Conservation (phyloP, 768 basidiomycete genomes). For the Lactarius deliciosus region DNA sequence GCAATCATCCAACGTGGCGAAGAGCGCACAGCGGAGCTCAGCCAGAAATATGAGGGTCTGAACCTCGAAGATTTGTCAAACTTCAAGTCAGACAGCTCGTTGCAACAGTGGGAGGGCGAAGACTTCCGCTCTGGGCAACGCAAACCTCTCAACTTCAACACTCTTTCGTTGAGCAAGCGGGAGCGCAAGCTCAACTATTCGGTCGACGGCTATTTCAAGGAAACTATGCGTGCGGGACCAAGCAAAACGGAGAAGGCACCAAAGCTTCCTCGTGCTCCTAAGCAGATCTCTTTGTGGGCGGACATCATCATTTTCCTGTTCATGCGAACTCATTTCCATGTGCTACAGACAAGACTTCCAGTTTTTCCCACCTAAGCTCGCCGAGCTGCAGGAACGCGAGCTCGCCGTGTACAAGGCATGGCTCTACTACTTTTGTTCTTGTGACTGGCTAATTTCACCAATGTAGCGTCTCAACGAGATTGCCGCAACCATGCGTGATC, state of each 20-base stretch:
- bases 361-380: conserved; percentile 84
- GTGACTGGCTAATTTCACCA: conserved; percentile 2
- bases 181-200: conserved; percentile 94
- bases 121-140: conserved; percentile 79
- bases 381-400: conserved; percentile 85
- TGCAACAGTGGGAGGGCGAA: conserved; percentile 95
- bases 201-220: conserved; percentile 94
- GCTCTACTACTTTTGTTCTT: conserved; percentile 2
- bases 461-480: conserved; percentile 66
- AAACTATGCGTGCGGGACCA: conserved; percentile 77
- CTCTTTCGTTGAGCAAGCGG: conserved; percentile 87
- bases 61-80: conserved; percentile 95
- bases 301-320: not conserved
- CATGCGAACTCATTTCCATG: not conserved
- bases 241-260: conserved; percentile 80
- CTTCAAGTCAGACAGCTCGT: conserved; percentile 91
- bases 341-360: conserved; percentile 85
- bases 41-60: conserved; percentile 87
- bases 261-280: conserved; percentile 82
- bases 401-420: conserved; percentile 73
- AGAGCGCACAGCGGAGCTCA: conserved; percentile 83
- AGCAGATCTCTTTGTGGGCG: conserved; percentile 77
- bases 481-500: conserved; percentile 60
- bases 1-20: conserved; percentile 90
- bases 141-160: conserved; percentile 70